phyloP scores from a whole-genome alignment of 192 early-diverging fungal species.

The Cetraspora pellucida region DNA sequence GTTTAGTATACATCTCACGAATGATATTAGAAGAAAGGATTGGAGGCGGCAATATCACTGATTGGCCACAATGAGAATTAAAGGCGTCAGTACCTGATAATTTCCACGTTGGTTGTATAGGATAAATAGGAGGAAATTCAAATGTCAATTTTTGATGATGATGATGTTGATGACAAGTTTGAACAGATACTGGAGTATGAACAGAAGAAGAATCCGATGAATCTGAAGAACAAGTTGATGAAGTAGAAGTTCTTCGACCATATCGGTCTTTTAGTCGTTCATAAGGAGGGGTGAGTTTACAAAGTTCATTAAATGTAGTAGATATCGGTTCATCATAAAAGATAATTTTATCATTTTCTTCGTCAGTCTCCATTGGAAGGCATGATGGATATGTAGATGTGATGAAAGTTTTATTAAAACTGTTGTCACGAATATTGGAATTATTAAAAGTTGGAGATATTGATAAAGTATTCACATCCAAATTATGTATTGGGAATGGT shows the following conservation, averaged over 20 bases:
- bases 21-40: conserved; percentile 2
- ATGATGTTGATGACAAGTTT: conserved; percentile 21
- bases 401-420: neutral
- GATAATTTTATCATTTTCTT: neutral
- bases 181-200: conserved; percentile 13
- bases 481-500: neutral
- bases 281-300: neutral
- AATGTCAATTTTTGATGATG: conserved; percentile 27
- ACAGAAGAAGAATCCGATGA: conserved; percentile 21
- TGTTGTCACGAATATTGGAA: neutral
- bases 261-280: neutral
- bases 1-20: neutral
- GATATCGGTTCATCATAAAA: neutral
- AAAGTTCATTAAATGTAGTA: neutral
- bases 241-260: conserved; percentile 12
- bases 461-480: neutral
- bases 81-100: too few species aligned
- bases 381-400: neutral
- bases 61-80: neutral
- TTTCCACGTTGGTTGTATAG: neutral
- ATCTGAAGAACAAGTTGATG: conserved; percentile 22
- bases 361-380: conserved; percentile 16
- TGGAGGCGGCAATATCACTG: neutral
- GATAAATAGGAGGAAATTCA: conserved; percentile 26
- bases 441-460: neutral